phyloP scores from a whole-genome alignment of 768 basidiomycete genomes.

The Dentipellis fragilis region DNA sequence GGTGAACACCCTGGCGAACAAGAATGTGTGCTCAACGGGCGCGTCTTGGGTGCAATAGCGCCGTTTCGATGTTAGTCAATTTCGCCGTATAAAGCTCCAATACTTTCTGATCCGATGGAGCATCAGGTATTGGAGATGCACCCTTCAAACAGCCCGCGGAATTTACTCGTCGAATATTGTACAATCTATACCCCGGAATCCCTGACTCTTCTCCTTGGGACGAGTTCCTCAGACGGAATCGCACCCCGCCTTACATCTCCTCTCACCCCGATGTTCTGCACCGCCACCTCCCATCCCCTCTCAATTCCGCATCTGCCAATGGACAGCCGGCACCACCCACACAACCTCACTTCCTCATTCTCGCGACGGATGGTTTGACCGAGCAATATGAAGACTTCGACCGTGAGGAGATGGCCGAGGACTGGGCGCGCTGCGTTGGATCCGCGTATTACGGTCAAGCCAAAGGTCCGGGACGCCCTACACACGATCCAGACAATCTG shows the following conservation, averaged over 20 bases:
- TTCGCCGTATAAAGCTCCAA: background rate
- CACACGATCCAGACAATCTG: constrained; percentile 18
- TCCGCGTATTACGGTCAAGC: constrained; percentile 7
- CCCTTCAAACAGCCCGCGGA: constrained; percentile 27
- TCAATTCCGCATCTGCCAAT: constrained; percentile 4
- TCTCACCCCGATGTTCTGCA: constrained; percentile 30
- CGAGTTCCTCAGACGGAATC: constrained; percentile 23
- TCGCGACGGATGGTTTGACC: constrained; percentile 37
- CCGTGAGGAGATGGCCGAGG: constrained; percentile 22
- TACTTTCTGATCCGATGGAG: background rate
- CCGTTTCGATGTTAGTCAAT: constrained; percentile 59
- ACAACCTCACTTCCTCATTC: constrained; percentile 20
- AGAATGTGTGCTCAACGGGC: constrained; percentile 54
- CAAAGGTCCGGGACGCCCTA: background rate
- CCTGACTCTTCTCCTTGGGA: constrained; percentile 18
- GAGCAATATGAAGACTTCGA: constrained; percentile 29
- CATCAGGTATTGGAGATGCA: constrained; percentile 24
- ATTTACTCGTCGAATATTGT: constrained; percentile 24
- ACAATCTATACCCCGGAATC: constrained; percentile 26
- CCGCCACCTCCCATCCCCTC: constrained; percentile 17
- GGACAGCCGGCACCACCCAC: background rate
- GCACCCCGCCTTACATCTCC: constrained; percentile 40
- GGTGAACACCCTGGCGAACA: constrained; percentile 60
- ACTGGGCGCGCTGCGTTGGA: constrained; percentile 27
- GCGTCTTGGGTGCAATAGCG: constrained; percentile 71